Conservation (phyloP, 2,329 filamentous ascomycete genomes). For the Sclerotinia trifoliorum region DNA sequence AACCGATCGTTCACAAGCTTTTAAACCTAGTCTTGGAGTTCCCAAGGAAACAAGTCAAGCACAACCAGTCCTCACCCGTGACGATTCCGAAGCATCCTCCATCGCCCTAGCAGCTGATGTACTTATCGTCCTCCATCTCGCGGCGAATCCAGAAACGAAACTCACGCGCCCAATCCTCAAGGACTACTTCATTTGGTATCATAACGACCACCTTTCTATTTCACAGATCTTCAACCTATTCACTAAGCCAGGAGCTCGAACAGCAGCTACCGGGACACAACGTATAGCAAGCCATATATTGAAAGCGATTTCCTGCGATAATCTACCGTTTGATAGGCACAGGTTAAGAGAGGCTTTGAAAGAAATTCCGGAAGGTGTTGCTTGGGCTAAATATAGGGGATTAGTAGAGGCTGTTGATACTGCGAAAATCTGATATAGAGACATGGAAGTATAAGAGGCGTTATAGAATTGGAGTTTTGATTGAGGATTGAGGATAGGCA, state of each 20-base stretch:
- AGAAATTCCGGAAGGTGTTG: conserved; percentile 1
- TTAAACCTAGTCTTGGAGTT: not conserved
- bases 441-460: not conserved
- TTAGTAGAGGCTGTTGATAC: conserved; percentile 13
- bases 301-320: conserved; percentile 52
- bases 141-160: conserved; percentile 24
- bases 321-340: conserved; percentile 49
- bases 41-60: not conserved
- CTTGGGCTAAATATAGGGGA: conserved; percentile 14
- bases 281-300: conserved; percentile 63
- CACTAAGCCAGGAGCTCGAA: conserved; percentile 53
- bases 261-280: conserved; percentile 54
- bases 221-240: conserved; percentile 53
- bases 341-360: conserved; percentile 48
- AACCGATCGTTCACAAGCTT: not conserved
- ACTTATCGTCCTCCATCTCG: conserved; percentile 30
- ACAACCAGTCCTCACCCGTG: not conserved
- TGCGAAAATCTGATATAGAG: not conserved
- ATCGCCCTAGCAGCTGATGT: conserved; percentile 33
- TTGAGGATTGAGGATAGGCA: not conserved
- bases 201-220: conserved; percentile 50
- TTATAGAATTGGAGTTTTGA: not conserved
- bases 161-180: conserved; percentile 45
- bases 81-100: conserved; percentile 16
- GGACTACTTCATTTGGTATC: conserved; percentile 64